Percentiles rank a stretch among this genome's conserved stretches.
Evolutionary conservation across 176 grass and related monocot genomes (phyloP).

Genomic region (Hyparrhenia diplandra): DNA sequence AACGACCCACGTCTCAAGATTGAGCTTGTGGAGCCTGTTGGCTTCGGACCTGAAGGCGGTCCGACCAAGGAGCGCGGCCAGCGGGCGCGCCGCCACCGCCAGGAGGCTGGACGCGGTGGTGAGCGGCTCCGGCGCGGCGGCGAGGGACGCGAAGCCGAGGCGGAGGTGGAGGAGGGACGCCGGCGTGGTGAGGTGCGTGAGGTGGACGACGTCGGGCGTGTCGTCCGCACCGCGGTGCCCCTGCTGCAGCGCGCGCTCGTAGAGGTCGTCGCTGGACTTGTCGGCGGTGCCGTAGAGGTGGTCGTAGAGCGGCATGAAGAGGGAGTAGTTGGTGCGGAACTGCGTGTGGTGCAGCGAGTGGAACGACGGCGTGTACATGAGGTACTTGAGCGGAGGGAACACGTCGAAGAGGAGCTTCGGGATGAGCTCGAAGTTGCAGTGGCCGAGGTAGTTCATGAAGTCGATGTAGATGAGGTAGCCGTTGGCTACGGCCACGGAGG

Average conservation of each 20-base stretch:
- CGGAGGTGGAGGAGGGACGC: conserved; percentile 44
- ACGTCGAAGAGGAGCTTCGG: conserved; percentile 53
- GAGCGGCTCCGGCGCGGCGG: conserved; percentile 20
- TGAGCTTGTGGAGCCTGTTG: conserved; percentile 40
- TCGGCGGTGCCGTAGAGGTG: conserved; percentile 57
- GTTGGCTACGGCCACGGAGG: conserved; percentile 23
- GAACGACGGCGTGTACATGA: conserved; percentile 95
- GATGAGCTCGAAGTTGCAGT: conserved; percentile 95
- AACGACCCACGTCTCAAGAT: conserved; percentile 51
- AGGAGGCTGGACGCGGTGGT: neutral
- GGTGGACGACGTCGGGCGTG: conserved; percentile 56
- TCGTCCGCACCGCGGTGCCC: neutral
- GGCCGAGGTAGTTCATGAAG: conserved; percentile 93
- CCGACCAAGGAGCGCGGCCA: conserved; percentile 10
- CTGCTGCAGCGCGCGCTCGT: conserved; percentile 46
- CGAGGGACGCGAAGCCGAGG: conserved; percentile 48
- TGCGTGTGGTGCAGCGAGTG: conserved; percentile 79
- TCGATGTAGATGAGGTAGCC: conserved; percentile 68
- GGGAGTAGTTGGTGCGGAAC: conserved; percentile 71
- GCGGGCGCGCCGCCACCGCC: neutral
- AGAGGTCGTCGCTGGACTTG: conserved; percentile 54
- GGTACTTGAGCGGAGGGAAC: conserved; percentile 77
- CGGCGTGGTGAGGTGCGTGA: conserved; percentile 59
- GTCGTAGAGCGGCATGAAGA: conserved; percentile 81
- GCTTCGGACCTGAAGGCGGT: conserved; percentile 32